phyloP scores from a whole-genome alignment of 345 rosid genomes.

The Eucalyptus shirleyi region DNA sequence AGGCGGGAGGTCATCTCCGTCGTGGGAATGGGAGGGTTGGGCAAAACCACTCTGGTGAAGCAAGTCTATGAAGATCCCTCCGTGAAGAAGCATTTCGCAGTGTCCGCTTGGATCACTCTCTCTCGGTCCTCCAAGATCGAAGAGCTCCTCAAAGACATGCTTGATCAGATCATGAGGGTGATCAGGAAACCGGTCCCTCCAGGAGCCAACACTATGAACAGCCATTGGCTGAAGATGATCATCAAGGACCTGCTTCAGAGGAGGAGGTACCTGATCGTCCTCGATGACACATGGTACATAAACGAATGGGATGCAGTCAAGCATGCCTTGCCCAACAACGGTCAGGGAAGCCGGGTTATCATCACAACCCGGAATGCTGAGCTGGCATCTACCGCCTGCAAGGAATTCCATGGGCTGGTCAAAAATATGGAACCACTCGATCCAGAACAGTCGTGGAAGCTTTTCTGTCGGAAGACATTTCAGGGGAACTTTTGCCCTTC shows the following conservation, averaged over 20 bases:
- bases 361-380: constrained; percentile 19
- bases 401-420: constrained; percentile 6
- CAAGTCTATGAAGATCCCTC: constrained; percentile 8
- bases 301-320: constrained; percentile 21
- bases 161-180: constrained; percentile 7
- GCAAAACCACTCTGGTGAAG: constrained; percentile 26
- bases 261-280: constrained; percentile 18
- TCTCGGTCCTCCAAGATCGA: constrained; percentile 7
- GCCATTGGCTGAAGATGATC: background rate
- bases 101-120: constrained; percentile 15
- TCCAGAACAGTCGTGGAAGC: constrained; percentile 12
- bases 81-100: constrained; percentile 5
- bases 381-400: background rate
- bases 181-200: constrained; percentile 9
- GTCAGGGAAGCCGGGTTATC: constrained; percentile 12
- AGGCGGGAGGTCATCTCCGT: constrained; percentile 5
- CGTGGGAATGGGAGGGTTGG: constrained; percentile 28
- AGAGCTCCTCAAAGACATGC: constrained; percentile 1
- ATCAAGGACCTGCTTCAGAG: constrained; percentile 3
- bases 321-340: constrained; percentile 9
- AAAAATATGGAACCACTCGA: constrained; percentile 9
- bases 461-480: constrained; percentile 22
- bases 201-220: constrained; percentile 9
- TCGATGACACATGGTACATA: constrained; percentile 23
- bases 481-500: background rate